A percentile compares a stretch with the other conserved stretches of the same genome.
Conservation (phyloP, 2,329 filamentous ascomycete species). For the Pseudogymnoascus sp. region DNA sequence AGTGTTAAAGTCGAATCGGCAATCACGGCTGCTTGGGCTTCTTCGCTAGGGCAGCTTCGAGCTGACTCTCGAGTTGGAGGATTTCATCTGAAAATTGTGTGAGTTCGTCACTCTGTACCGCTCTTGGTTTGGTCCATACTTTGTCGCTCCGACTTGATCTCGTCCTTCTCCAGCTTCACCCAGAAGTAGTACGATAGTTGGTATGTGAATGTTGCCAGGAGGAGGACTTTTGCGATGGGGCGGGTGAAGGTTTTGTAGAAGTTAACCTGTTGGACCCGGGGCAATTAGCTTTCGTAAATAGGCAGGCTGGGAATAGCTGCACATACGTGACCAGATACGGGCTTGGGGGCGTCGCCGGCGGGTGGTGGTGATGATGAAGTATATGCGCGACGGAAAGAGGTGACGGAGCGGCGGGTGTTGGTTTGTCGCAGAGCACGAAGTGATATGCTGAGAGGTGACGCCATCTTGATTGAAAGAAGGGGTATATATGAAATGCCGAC, state of each 20-base stretch:
- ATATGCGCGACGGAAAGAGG: neutral
- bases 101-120: neutral
- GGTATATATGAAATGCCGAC: neutral
- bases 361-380: constrained; percentile 2
- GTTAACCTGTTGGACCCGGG: constrained; percentile 37
- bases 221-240: constrained; percentile 63
- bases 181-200: constrained; percentile 69
- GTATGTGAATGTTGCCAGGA: constrained; percentile 69
- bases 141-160: constrained; percentile 50
- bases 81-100: constrained; percentile 4
- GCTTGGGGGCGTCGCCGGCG: neutral
- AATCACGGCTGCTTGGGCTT: neutral
- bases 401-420: neutral
- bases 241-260: constrained; percentile 71
- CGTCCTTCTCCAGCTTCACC: constrained; percentile 64
- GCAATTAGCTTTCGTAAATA: neutral
- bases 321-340: constrained; percentile 12
- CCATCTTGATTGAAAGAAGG: neutral
- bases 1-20: neutral
- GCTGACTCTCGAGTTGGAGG: constrained; percentile 4
- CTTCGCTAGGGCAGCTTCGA: neutral
- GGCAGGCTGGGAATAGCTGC: neutral
- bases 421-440: constrained; percentile 1
- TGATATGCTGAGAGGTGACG: neutral
- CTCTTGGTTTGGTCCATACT: constrained; percentile 33